phyloP scores from a whole-genome alignment of 306 rosid species.

The Inga oerstediana region DNA sequence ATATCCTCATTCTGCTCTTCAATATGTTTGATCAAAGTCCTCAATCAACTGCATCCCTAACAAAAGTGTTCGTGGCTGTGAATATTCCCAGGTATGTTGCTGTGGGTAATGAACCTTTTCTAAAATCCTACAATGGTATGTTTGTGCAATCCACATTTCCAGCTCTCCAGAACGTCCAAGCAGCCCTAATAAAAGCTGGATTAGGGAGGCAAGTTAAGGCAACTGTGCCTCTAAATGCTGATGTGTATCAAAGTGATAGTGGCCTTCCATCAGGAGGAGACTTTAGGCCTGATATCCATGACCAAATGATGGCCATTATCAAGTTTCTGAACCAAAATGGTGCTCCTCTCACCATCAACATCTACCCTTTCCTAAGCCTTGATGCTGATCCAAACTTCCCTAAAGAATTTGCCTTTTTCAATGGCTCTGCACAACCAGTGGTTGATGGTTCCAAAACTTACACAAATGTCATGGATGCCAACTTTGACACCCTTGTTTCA shows the following conservation, averaged over 20 bases:
- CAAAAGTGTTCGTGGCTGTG: not conserved
- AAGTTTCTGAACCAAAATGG: slow-evolving; percentile 68
- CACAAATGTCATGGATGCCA: slow-evolving; percentile 90
- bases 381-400: slow-evolving; percentile 93
- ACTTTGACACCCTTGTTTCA: slow-evolving; percentile 81
- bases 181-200: slow-evolving; percentile 89
- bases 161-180: slow-evolving; percentile 88
- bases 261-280: slow-evolving; percentile 83
- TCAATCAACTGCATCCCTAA: slow-evolving; percentile 17
- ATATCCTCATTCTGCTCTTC: not conserved
- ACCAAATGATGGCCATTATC: slow-evolving; percentile 64
- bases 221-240: slow-evolving; percentile 88
- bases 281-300: slow-evolving; percentile 74
- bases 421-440: slow-evolving; percentile 68
- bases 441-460: slow-evolving; percentile 83
- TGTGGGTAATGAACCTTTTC: slow-evolving; percentile 92
- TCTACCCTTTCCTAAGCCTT: slow-evolving; percentile 95
- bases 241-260: slow-evolving; percentile 73
- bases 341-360: slow-evolving; percentile 75
- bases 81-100: slow-evolving; percentile 65
- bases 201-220: slow-evolving; percentile 86
- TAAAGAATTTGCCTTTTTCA: slow-evolving; percentile 85
- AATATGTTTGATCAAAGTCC: not conserved
- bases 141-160: slow-evolving; percentile 69
- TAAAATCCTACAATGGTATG: slow-evolving; percentile 63